phyloP scores from a whole-genome alignment of 2,329 filamentous ascomycete genomes.

The Paraconiothyrium brasiliense region DNA sequence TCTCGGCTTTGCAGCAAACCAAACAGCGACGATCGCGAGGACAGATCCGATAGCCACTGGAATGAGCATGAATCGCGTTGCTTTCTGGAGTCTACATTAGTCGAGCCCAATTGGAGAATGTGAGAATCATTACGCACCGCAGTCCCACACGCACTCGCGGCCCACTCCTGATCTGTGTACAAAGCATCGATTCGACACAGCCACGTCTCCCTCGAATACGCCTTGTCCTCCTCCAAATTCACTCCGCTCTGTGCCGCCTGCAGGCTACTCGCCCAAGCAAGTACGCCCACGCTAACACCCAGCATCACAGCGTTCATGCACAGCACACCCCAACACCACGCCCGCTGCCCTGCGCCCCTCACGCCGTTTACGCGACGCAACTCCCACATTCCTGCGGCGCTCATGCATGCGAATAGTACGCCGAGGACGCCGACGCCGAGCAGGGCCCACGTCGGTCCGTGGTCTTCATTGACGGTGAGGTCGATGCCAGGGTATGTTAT shows the following conservation, averaged over 20 bases:
- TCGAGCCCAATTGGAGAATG: not conserved
- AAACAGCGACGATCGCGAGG: conserved; percentile 29
- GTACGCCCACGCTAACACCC: conserved; percentile 29
- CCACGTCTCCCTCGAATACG: conserved; percentile 40
- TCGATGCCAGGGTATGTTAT: conserved; percentile 22
- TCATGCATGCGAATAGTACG: conserved; percentile 29
- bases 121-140: conserved; percentile 23
- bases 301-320: conserved; percentile 26
- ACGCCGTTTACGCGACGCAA: conserved; percentile 38
- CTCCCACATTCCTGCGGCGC: conserved; percentile 40
- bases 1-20: conserved; percentile 33
- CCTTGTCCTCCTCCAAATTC: conserved; percentile 25
- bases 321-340: conserved; percentile 40
- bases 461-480: conserved; percentile 26
- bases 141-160: conserved; percentile 34
- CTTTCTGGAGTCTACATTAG: conserved; percentile 26
- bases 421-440: conserved; percentile 30
- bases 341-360: conserved; percentile 27
- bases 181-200: conserved; percentile 35
- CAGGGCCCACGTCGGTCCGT: conserved; percentile 28
- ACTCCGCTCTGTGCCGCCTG: conserved; percentile 27
- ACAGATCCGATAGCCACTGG: conserved; percentile 32
- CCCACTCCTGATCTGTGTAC: conserved; percentile 32
- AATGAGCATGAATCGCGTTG: conserved; percentile 37
- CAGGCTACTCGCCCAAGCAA: conserved; percentile 33